Conservation (phyloP, 2,329 filamentous ascomycete genomes). For the Colletotrichum magnum region DNA sequence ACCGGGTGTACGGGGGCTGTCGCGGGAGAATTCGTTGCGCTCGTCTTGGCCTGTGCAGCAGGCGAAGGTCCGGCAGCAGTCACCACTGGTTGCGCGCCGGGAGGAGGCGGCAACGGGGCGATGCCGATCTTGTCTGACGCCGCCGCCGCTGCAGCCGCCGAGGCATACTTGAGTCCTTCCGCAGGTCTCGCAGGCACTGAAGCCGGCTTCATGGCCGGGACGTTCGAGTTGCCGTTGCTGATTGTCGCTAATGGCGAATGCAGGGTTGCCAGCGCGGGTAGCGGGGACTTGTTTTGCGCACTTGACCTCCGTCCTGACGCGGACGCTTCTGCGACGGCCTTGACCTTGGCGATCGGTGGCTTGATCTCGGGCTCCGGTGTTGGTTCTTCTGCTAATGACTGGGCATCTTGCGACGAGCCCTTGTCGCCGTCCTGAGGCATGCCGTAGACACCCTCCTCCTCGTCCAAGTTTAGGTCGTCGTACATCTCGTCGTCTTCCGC, state of each 20-base stretch:
- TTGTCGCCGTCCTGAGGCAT: slow-evolving; percentile 85
- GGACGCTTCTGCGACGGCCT: slow-evolving; percentile 63
- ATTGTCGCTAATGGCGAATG: slow-evolving; percentile 79
- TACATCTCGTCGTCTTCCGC: slow-evolving; percentile 96
- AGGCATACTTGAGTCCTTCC: slow-evolving; percentile 96
- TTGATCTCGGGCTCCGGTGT: slow-evolving; percentile 70
- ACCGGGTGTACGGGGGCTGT: slow-evolving; percentile 63
- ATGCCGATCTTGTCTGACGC: slow-evolving; percentile 92
- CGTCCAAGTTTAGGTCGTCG: slow-evolving; percentile 91
- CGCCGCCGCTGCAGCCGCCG: slow-evolving; percentile 92
- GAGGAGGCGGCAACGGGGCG: slow-evolving; percentile 91
- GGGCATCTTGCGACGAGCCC: slow-evolving; percentile 94
- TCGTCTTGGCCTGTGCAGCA: slow-evolving; percentile 65
- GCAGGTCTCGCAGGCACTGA: slow-evolving; percentile 86
- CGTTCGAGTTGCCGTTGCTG: slow-evolving; percentile 69
- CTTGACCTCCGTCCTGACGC: slow-evolving; percentile 79
- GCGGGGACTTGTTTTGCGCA: slow-evolving; percentile 90
- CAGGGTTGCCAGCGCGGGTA: slow-evolving; percentile 92
- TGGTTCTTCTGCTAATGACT: slow-evolving; percentile 90
- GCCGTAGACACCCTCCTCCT: slow-evolving; percentile 91
- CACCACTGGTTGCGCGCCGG: slow-evolving; percentile 65
- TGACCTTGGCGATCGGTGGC: slow-evolving; percentile 55
- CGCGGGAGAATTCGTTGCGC: slow-evolving; percentile 69
- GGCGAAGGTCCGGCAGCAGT: slow-evolving; percentile 56
- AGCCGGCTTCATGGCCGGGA: slow-evolving; percentile 89